Evolutionary conservation across 768 basidiomycete species (phyloP), one percentile per base, ranked within the genome.

Genomic region (Lactifluus echinatus): DNA sequence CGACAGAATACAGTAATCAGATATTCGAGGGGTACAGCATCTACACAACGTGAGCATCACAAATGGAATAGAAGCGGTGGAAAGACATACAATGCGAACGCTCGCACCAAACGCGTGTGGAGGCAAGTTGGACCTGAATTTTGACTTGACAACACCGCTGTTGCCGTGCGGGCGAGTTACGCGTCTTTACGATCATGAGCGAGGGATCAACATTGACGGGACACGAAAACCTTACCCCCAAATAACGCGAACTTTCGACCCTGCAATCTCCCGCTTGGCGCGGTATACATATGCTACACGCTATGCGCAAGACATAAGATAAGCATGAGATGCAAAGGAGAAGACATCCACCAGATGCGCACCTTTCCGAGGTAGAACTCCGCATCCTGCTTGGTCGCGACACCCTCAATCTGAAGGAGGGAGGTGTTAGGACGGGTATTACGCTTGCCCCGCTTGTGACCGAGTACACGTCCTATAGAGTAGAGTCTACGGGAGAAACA

Each of bases 301-400:
- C 93, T 96, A 66, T 5, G 10, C 10, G 23, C 40, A 23, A 19
- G 39, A 42, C 29, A n/a, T 14, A 49, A 5, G 23, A 21, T 53
- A 26, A 64, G 36, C 28, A 36, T 23, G 4, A n/a, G 15, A 21
- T 7, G n/a, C 17, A 21, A 28, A 19, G 11, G 23, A 39, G 1
- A 24, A 37, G 24, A 26, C 21, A 14, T 36, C 24, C 7, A 28
- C 21, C 2, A 2, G 28, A 45, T 24, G 68, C 82, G 66, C 66
- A 96, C 93, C 88, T 99, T 99, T 70, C 96, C 96, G 62, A 98
- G 84, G 82, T 99, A 99, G 75, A 93, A 95, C 71, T 92, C 87
- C 39, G 94, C 91, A 69, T 95, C 93, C 76, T 95, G 83, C 75
- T 93, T 90, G 68, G 76, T 85, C 63, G 84, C 82, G 56, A 97